Evolutionary conservation across 805 yeast species (phyloP).

Genomic region (Nakazawaea siamensis): DNA sequence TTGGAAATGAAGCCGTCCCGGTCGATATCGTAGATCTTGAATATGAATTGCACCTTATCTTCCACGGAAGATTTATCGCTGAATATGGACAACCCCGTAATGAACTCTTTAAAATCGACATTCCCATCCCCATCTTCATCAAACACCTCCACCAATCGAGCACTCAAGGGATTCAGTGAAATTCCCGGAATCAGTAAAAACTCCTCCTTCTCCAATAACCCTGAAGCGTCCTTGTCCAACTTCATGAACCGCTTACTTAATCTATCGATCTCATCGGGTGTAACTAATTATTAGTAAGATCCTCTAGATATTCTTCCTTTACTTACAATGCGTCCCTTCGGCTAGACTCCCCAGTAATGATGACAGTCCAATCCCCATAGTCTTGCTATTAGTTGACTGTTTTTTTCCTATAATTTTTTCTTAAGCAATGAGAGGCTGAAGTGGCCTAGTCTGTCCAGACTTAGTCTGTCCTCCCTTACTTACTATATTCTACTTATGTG

Average conservation of each 20-base stretch:
- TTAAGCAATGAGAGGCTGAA: no score
- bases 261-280: conserved; percentile 85
- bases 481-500: no score
- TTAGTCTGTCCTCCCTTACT: no score
- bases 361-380: conserved; percentile 29
- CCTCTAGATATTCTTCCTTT: background rate
- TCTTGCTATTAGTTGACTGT: background rate
- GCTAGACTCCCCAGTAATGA: conserved; percentile 54
- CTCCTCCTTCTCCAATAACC: conserved; percentile 85
- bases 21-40: conserved; percentile 91
- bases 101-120: conserved; percentile 92
- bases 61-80: conserved; percentile 74
- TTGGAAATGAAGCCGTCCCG: conserved; percentile 91
- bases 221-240: conserved; percentile 85
- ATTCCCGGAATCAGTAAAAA: conserved; percentile 92
- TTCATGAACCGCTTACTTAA: conserved; percentile 91
- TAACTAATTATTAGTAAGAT: conserved; percentile 38
- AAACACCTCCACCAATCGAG: conserved; percentile 86
- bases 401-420: background rate
- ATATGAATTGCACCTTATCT: conserved; percentile 83
- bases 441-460: no score
- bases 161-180: conserved; percentile 80
- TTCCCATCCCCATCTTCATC: conserved; percentile 91
- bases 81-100: conserved; percentile 54
- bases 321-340: conserved; percentile 71